Percentiles rank a stretch among this genome's conserved stretches.
phyloP scores from a whole-genome alignment of 1,139 yeast species.

The Diutina sp. region DNA sequence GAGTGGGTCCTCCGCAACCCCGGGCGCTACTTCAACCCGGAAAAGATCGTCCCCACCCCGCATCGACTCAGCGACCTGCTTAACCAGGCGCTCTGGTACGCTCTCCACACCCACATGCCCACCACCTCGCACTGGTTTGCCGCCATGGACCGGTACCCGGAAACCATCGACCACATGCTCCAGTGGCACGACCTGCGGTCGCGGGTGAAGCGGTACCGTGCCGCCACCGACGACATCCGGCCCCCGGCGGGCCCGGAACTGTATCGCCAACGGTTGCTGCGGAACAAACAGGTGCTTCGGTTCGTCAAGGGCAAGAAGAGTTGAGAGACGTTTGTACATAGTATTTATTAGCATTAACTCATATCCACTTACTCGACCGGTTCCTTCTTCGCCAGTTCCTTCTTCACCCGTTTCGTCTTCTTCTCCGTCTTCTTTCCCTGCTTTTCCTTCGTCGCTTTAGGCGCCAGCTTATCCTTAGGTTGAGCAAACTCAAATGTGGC shows the following conservation, averaged over 20 bases:
- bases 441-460: background rate
- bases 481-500: constrained; percentile 14
- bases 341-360: background rate
- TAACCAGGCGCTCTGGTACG: constrained; percentile 9
- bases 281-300: background rate
- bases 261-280: background rate
- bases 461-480: background rate
- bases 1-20: background rate
- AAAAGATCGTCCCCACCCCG: constrained; percentile 10
- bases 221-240: background rate
- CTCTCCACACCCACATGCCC: constrained; percentile 10
- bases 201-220: constrained; percentile 13
- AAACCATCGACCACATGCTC: constrained; percentile 18
- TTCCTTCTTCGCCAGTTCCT: background rate
- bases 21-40: constrained; percentile 13
- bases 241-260: background rate
- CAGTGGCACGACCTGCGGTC: constrained; percentile 10
- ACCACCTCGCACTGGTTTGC: constrained; percentile 10
- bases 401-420: background rate
- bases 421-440: background rate
- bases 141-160: constrained; percentile 22
- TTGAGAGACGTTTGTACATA: background rate
- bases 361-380: no score
- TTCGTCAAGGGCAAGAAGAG: background rate
- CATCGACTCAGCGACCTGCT: constrained; percentile 11